These are phyloP conservation scores for Gaeumannomyces tritici DNA, from an alignment of 2,329 filamentous ascomycete species.

Conservation along the genomic window DNA sequence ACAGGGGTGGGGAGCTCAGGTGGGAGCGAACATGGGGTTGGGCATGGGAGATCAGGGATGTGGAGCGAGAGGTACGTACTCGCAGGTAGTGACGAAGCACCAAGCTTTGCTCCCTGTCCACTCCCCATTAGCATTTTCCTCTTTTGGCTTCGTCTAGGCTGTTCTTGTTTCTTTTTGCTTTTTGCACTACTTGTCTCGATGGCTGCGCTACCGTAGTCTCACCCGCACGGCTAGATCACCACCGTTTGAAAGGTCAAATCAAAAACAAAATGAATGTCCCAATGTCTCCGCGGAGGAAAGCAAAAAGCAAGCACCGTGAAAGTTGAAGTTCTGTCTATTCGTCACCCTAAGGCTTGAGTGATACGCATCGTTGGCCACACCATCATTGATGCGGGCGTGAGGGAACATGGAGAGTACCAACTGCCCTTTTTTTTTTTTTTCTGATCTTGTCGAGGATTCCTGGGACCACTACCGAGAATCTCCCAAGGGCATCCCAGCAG, in stretches of 20 bases:
- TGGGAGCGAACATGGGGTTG: neutral
- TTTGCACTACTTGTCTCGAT: neutral
- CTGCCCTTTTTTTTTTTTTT: neutral
- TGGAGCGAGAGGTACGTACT: neutral
- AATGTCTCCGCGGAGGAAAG: neutral
- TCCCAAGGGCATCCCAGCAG: neutral
- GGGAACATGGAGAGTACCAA: neutral
- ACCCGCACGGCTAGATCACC: neutral
- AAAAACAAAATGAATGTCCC: neutral
- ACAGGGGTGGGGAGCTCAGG: too few species aligned
- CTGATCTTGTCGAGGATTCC: neutral
- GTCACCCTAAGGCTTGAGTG: neutral
- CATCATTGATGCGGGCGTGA: neutral
- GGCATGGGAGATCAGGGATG: neutral
- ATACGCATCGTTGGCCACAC: neutral
- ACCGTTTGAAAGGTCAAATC: neutral
- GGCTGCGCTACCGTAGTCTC: too few species aligned
- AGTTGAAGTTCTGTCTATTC: neutral
- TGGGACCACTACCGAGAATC: neutral
- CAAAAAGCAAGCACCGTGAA: neutral
- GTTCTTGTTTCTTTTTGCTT: neutral
- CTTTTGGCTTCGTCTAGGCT: neutral
- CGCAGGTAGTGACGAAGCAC: neutral
- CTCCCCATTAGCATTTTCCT: neutral
- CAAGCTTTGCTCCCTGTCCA: neutral